Percentiles rank a stretch among this genome's conserved stretches.
phyloP scores from a whole-genome alignment of 768 basidiomycete species.

The Tylopilus balloui region DNA sequence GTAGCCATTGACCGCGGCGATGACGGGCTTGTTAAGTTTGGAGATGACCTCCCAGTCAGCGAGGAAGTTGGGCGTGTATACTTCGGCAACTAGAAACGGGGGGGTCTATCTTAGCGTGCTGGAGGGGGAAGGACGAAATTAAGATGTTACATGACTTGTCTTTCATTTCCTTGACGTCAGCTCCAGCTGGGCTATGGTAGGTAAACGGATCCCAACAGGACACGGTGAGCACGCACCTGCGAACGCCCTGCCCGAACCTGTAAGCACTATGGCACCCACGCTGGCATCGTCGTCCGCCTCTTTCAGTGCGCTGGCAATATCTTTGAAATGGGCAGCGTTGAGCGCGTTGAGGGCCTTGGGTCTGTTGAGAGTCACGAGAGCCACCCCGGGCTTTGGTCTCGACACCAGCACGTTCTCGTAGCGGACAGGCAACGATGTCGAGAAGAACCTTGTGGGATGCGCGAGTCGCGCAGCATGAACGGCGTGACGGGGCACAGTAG shows the following conservation, averaged over 20 bases:
- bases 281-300: constrained; percentile 66
- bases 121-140: background rate
- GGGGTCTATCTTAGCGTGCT: background rate
- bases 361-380: constrained; percentile 84
- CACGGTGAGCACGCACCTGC: constrained; percentile 59
- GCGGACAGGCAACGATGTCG: constrained; percentile 28
- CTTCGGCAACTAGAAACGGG: constrained; percentile 62
- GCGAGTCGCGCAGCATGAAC: constrained; percentile 3
- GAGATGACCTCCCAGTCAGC: constrained; percentile 76
- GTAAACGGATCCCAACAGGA: background rate
- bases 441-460: constrained; percentile 20
- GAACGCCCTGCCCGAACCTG: constrained; percentile 89
- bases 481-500: constrained; percentile 2
- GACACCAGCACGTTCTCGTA: constrained; percentile 70
- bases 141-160: constrained; percentile 80
- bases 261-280: constrained; percentile 84
- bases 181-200: constrained; percentile 59
- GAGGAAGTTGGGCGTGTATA: constrained; percentile 82
- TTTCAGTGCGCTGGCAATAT: constrained; percentile 74
- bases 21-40: constrained; percentile 82
- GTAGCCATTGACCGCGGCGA: constrained; percentile 94
- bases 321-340: constrained; percentile 70
- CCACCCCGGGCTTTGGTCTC: constrained; percentile 60
- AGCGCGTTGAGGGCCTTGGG: constrained; percentile 91
- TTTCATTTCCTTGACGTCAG: constrained; percentile 99